phyloP scores from a whole-genome alignment of 2,329 filamentous ascomycete species.

The Paraconiothyrium sp. region DNA sequence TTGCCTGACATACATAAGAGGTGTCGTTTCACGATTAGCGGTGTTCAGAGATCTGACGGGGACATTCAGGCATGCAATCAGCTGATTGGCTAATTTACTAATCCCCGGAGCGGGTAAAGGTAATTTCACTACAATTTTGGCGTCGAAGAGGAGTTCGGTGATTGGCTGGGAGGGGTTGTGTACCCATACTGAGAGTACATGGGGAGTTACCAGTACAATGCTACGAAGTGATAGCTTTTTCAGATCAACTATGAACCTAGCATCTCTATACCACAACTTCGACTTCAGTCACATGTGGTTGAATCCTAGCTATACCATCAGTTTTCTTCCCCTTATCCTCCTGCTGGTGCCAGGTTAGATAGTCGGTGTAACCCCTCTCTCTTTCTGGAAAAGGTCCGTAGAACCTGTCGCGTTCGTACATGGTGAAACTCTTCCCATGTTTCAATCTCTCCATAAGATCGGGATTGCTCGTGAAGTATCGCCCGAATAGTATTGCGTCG shows the following conservation, averaged over 20 bases:
- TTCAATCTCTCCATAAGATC: conserved; percentile 55
- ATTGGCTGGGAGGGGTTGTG: neutral
- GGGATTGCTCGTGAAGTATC: conserved; percentile 57
- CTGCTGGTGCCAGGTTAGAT: conserved; percentile 14
- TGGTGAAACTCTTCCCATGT: conserved; percentile 45
- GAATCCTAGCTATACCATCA: neutral
- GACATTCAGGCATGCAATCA: neutral
- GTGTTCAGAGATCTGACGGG: neutral
- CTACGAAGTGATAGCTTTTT: neutral
- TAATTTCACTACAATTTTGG: conserved; percentile 14
- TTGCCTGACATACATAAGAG: neutral
- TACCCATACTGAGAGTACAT: neutral
- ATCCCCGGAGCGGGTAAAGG: neutral
- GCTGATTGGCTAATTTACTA: neutral
- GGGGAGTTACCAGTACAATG: neutral
- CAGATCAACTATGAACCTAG: neutral
- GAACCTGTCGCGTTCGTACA: conserved; percentile 49
- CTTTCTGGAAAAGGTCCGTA: conserved; percentile 34
- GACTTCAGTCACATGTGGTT: neutral
- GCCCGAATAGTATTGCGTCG: conserved; percentile 53
- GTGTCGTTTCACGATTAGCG: neutral
- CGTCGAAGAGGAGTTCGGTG: neutral
- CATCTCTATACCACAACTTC: neutral
- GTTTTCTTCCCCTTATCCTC: neutral
- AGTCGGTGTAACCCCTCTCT: conserved; percentile 32